Evolutionary conservation across 331 rosid genomes (phyloP).

Genomic region (Spiraea crenata): DNA sequence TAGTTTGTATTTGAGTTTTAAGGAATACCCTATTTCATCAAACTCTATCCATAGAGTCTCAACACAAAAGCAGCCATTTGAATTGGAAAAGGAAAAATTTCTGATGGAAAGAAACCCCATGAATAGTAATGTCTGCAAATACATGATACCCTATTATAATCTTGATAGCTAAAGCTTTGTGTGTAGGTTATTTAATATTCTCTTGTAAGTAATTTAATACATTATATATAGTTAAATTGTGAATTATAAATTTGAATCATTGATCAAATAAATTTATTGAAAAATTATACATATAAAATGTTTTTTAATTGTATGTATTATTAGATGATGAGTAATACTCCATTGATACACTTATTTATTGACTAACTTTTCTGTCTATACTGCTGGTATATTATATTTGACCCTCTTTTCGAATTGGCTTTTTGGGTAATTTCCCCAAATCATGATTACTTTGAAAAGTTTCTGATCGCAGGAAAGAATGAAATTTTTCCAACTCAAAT

Average conservation of each 20-base stretch:
- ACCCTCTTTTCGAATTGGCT: conserved; percentile 36
- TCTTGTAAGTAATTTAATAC: not conserved
- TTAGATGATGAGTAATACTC: conserved; percentile 11
- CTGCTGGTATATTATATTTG: conserved; percentile 34
- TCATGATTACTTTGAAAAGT: conserved; percentile 59
- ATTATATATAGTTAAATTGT: not conserved
- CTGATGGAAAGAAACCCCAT: conserved; percentile 38
- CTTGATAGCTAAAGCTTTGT: conserved; percentile 26
- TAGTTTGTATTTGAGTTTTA: conserved; percentile 32
- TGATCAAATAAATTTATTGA: not conserved
- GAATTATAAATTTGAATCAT: not conserved
- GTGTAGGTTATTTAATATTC: not conserved
- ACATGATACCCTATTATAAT: conserved; percentile 48
- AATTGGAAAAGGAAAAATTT: conserved; percentile 33
- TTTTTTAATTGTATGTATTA: not conserved
- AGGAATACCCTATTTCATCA: conserved; percentile 25
- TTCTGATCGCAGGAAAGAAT: conserved; percentile 39
- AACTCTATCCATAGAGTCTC: conserved; percentile 27
- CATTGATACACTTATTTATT: conserved; percentile 37
- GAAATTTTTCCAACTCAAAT: conserved; percentile 29
- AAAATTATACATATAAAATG: not conserved
- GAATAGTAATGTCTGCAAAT: conserved; percentile 42
- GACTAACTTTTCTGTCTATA: conserved; percentile 39
- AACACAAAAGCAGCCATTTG: conserved; percentile 25
- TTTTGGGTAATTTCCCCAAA: conserved; percentile 42